phyloP scores from a whole-genome alignment of 73 alveolate species.

The Halteria grandinella region DNA sequence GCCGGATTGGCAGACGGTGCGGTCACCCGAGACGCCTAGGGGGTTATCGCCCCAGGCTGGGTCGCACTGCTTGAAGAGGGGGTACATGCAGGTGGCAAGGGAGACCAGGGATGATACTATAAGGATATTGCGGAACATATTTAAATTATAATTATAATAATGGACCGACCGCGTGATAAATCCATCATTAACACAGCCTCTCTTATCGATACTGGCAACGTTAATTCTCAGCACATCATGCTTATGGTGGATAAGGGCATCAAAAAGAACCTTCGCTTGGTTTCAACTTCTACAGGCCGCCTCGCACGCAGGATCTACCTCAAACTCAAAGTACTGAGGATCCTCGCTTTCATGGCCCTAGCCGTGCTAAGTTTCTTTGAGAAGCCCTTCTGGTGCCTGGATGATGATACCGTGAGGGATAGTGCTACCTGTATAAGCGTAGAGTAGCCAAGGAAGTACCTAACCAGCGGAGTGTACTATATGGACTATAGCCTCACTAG shows the following conservation, averaged over 20 bases:
- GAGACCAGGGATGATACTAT: too few relatives aligned
- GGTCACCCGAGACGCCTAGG: too few relatives aligned
- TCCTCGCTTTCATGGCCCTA: background rate
- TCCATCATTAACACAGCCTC: too few relatives aligned
- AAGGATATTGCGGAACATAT: too few relatives aligned
- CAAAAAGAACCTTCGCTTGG: background rate
- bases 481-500: background rate
- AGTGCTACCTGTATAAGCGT: constrained; percentile 4
- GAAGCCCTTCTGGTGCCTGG: constrained; percentile 61
- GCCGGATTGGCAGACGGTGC: too few relatives aligned
- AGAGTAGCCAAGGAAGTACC: background rate
- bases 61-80: too few relatives aligned
- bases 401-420: constrained; percentile 13
- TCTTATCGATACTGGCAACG: too few relatives aligned
- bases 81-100: too few relatives aligned
- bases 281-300: background rate
- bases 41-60: too few relatives aligned
- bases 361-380: constrained; percentile 47
- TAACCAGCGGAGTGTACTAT: background rate
- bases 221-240: too few relatives aligned
- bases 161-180: too few relatives aligned
- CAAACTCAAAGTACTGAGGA: constrained; percentile 2
- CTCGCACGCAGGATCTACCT: background rate
- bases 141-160: too few relatives aligned
- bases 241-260: constrained; percentile 40